A percentile compares a stretch with the other conserved stretches of the same genome.
These are phyloP conservation scores for Grigorovia humatica DNA, from an alignment of 805 yeast species.

Conservation along the genomic window DNA sequence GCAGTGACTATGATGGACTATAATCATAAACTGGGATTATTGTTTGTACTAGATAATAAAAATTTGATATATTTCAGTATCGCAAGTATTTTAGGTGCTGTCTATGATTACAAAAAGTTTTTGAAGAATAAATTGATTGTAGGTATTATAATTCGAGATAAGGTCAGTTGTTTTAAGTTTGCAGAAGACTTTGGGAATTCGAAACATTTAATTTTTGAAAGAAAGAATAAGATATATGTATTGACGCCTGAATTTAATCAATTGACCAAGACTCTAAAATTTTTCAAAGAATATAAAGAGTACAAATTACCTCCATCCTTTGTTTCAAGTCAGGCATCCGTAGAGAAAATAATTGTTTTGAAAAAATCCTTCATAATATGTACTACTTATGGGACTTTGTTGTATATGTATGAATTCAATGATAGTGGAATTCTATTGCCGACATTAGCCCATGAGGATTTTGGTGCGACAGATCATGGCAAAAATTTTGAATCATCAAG, in stretches of 20 bases:
- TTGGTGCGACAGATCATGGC: slow-evolving; percentile 8
- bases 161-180: slow-evolving; percentile 51
- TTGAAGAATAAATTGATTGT: slow-evolving; percentile 29
- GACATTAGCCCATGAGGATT: slow-evolving; percentile 41
- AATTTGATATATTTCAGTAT: slow-evolving; percentile 52
- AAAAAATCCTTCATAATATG: slow-evolving; percentile 58
- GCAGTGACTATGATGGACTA: slow-evolving; percentile 50
- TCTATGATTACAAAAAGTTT: slow-evolving; percentile 33
- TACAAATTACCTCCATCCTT: slow-evolving; percentile 39
- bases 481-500: slow-evolving; percentile 12
- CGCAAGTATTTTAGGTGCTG: slow-evolving; percentile 51
- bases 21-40: slow-evolving; percentile 37
- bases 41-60: slow-evolving; percentile 49
- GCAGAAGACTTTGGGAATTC: slow-evolving; percentile 58
- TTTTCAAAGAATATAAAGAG: slow-evolving; percentile 41
- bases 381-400: slow-evolving; percentile 56
- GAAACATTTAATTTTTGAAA: slow-evolving; percentile 47
- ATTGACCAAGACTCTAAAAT: slow-evolving; percentile 22
- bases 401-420: slow-evolving; percentile 43
- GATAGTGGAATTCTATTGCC: slow-evolving; percentile 43
- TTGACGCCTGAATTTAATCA: slow-evolving; percentile 29
- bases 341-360: slow-evolving; percentile 51
- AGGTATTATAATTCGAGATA: slow-evolving; percentile 43
- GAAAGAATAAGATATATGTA: slow-evolving; percentile 39
- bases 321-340: slow-evolving; percentile 7